Evolutionary conservation across 148 eudicot species (phyloP).

Genomic region (Salicornia ramosissima): DNA sequence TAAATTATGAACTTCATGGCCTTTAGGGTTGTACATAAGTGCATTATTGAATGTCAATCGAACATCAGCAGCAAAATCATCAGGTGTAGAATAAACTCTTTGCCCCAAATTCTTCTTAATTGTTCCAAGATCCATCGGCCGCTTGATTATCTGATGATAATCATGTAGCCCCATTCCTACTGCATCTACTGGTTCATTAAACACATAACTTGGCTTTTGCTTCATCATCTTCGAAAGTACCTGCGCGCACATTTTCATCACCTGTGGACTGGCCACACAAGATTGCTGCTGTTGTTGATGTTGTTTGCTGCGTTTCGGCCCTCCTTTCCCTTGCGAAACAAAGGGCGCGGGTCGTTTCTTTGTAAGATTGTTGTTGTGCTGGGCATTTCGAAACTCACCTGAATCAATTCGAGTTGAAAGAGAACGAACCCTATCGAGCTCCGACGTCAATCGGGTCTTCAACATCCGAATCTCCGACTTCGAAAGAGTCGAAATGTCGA

Average conservation of each 20-base stretch:
- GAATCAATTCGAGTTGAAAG: constrained; percentile 25
- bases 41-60: constrained; percentile 75
- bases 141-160: constrained; percentile 38
- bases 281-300: not conserved
- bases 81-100: constrained; percentile 39
- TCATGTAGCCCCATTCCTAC: constrained; percentile 35
- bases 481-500: constrained; percentile 32
- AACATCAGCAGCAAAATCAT: constrained; percentile 62
- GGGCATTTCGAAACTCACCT: not conserved
- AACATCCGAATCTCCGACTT: constrained; percentile 37
- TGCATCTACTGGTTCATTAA: constrained; percentile 45
- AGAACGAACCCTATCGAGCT: constrained; percentile 39
- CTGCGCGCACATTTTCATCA: constrained; percentile 38
- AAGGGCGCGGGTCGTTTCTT: constrained; percentile 16
- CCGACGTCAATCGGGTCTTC: constrained; percentile 35
- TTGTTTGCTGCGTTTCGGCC: constrained; percentile 4
- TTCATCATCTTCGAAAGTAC: constrained; percentile 41
- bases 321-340: not conserved
- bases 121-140: constrained; percentile 67
- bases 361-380: not conserved
- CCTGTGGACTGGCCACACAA: constrained; percentile 8
- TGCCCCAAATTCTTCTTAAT: constrained; percentile 33
- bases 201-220: constrained; percentile 32
- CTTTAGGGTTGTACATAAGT: constrained; percentile 61
- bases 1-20: constrained; percentile 54